Conservation (phyloP, 306 rosid species). For the Quercus variabilis region DNA sequence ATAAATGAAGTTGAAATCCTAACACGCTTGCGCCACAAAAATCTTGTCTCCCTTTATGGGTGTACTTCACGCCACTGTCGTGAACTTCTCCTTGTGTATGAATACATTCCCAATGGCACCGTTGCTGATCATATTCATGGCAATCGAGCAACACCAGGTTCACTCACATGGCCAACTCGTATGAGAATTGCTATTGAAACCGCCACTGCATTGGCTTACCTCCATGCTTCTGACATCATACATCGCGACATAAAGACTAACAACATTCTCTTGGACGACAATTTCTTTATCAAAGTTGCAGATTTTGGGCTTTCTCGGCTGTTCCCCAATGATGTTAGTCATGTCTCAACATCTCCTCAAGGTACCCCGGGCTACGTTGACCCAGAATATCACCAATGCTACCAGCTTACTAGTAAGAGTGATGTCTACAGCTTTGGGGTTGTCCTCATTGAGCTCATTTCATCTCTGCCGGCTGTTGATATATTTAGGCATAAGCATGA, state of each 20-base stretch:
- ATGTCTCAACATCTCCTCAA: conserved; percentile 76
- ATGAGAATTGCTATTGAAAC: conserved; percentile 70
- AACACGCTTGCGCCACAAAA: conserved; percentile 54
- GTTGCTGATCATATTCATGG: conserved; percentile 78
- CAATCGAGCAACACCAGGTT: conserved; percentile 27
- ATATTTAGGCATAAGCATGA: conserved; percentile 51
- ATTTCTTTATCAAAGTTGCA: conserved; percentile 59
- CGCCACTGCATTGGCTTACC: conserved; percentile 60
- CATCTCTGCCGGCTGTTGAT: conserved; percentile 70
- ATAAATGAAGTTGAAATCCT: conserved; percentile 61
- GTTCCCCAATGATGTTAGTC: conserved; percentile 53
- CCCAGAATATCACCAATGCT: conserved; percentile 64
- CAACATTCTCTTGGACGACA: conserved; percentile 60
- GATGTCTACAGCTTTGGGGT: conserved; percentile 81
- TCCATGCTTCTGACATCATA: conserved; percentile 70
- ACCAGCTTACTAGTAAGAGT: conserved; percentile 66
- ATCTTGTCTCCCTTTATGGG: conserved; percentile 71
- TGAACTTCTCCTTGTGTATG: conserved; percentile 69
- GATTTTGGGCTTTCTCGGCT: conserved; percentile 78
- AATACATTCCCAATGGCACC: conserved; percentile 70
- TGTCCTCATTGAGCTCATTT: conserved; percentile 60
- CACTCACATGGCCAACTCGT: conserved; percentile 51
- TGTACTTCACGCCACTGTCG: conserved; percentile 61
- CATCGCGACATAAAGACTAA: conserved; percentile 77
- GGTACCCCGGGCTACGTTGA: conserved; percentile 81